Base-by-base conservation (phyloP, 148 eudicot species). In the Arctostaphylos glauca region DNA sequence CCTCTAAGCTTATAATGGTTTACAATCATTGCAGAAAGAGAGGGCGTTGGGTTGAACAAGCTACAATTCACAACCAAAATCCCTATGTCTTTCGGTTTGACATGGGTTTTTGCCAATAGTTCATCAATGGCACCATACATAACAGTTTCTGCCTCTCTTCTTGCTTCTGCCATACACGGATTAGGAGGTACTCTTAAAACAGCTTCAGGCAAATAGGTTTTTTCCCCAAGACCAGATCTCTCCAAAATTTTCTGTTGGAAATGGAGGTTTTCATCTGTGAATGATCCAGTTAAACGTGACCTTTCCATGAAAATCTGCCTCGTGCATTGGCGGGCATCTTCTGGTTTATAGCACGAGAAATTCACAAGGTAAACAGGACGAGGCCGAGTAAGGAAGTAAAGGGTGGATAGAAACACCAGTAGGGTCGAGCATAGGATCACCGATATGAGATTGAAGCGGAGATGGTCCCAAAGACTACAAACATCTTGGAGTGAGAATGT, bases 111-210 rank as follows among this genome's bases (percentile, higher is more conserved):
- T 14, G 88, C 89, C 83, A 90, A 88, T 3, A 90, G 85, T 80
- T 87, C 90, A 60, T 90, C 92, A 77, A 90, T 86, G 60, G 92
- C 92, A 47, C 92, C 92, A 83, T 67, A 90, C 92, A 90, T 90
- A 12, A 90, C 92, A 59, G 77, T 31, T 81, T 90, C 92, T 0
- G 92, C 92, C 79, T 90, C 92, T 59, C 82, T 86, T 80, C 92
- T 90, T 23, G 92, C 92, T 73, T 88, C 92, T 31, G 86, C 84
- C 90, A 90, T 88, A 54, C 83, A 90, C 0, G 90, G 90, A 53
- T 87, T 86, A 2, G 92, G 90, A 77, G 92, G 92, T 70, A 88
- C 88, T 41, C 82, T 77, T 12, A 88, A 70, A 38, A 90, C 87
- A 56, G 92, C 83, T 14, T 86, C 89, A 49, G 92, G 92, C 44